These are phyloP conservation scores for Remersonia thermophila DNA, from an alignment of 2,329 filamentous ascomycete genomes.

Conservation along the genomic window DNA sequence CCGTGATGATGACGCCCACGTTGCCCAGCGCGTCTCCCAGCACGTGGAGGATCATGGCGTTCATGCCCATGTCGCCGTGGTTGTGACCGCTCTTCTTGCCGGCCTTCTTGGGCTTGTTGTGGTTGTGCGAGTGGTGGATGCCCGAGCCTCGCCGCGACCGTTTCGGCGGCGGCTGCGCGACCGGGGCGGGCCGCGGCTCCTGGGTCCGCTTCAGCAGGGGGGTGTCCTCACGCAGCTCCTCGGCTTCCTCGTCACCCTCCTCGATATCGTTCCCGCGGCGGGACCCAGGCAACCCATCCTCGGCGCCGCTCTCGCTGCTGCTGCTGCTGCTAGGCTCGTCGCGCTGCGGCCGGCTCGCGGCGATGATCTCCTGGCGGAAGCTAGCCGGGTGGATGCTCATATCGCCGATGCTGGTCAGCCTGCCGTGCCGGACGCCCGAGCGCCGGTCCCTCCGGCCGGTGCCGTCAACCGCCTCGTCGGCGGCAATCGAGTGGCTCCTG, in stretches of 20 bases:
- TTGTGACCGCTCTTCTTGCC: conserved; percentile 58
- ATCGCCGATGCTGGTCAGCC: conserved; percentile 54
- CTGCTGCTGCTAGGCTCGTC: conserved; percentile 40
- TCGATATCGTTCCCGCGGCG: conserved; percentile 25
- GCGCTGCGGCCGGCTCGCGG: conserved; percentile 54
- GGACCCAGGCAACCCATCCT: not conserved
- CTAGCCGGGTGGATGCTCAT: conserved; percentile 82
- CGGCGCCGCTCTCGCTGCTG: conserved; percentile 35
- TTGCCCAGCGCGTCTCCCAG: conserved; percentile 79
- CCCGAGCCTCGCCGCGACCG: conserved; percentile 36
- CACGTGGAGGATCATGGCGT: conserved; percentile 63
- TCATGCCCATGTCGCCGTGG: conserved; percentile 92
- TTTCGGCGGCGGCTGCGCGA: conserved; percentile 15
- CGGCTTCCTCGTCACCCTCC: conserved; percentile 21
- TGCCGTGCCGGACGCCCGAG: conserved; percentile 39
- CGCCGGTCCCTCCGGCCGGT: conserved; percentile 28
- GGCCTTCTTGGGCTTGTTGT: conserved; percentile 58
- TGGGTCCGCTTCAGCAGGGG: conserved; percentile 33
- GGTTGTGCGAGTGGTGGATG: conserved; percentile 63
- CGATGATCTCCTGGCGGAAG: conserved; percentile 86
- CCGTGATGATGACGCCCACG: conserved; percentile 71
- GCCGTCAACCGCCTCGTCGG: conserved; percentile 15
- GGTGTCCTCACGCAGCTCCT: conserved; percentile 29
- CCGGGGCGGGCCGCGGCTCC: conserved; percentile 7
- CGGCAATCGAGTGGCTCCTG: conserved; percentile 12